Evolutionary conservation across 768 basidiomycete species (phyloP), one percentile per base, ranked within the genome.

Genomic region (Austroboletus eburneus): DNA sequence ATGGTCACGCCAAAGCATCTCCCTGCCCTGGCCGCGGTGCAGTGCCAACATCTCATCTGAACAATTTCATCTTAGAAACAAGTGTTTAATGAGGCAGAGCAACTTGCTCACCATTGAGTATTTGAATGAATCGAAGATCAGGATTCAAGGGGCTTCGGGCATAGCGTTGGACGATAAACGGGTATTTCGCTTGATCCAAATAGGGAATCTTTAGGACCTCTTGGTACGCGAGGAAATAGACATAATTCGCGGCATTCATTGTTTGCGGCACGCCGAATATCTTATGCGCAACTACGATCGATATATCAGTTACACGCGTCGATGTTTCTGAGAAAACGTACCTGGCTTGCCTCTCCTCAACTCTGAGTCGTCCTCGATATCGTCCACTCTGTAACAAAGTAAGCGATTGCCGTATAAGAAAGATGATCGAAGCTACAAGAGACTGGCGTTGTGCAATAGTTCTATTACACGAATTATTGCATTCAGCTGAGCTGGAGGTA

Each of bases 221-320:
- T 53, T 91, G 78, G 61, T 85, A 92, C 0, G 93, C 95, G 33
- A 92, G 80, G 63, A 98, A 99, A 62, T 95, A 97, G 32, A 92
- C 91, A 57, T 97, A 97, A 67, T 96, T 97, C 2, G 95, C 94
- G 4, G 86, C 82, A 64, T 99, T 99, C 68, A 99, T 92, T 0
- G 94, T 95, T 64, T 97, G 94, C 1, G 95, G 91, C 2, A 96
- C 73, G 3, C 95, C 95, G 57, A 92, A 99, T 55, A 99, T 93
- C 73, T 88, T 92, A 69, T 99, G 94, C 0, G 94, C 83, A n/a
- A 93, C 94, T 85, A 18, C n/a, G 37, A 43, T 16, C 22, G 22
- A 17, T 1, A 17, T 13, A 27, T 43, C 35, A 46, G 20, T 23
- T 25, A n/a, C 34, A 4, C 4, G n/a, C 20, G 18, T 10, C 25